Evolutionary conservation across 2,329 filamentous ascomycete species (phyloP), one percentile per base, ranked within the genome.

Genomic region (Apiospora pterosperma): DNA sequence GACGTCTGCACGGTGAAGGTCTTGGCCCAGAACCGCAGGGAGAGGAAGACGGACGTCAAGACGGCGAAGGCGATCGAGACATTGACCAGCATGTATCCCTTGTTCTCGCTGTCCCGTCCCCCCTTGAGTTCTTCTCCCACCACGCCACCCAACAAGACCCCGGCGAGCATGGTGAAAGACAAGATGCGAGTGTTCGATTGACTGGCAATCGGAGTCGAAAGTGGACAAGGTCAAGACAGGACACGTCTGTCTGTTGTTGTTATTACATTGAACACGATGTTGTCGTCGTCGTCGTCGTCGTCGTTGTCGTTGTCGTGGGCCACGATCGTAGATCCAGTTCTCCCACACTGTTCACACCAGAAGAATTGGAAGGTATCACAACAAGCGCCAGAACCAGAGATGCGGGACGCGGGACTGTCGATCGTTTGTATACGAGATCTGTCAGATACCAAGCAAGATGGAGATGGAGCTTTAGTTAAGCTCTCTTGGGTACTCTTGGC

Each of bases 41-140:
- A 5, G 19, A 70, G 28, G 25, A 68, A 55, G 16, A 69, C 8
- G 6, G 67, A 67, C 1, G 69, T 69, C 21, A 69, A 58, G 23
- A 63, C 63, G 7, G 65, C 63, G 52, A 70, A 70, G 52, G 66
- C 61, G 61, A 70, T 68, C 38, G 71, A 70, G 36, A 73, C 70
- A 19, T 44, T 61, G 39, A 71, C 64, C 5, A 71, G 69, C 5
- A 62, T 61, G 63, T 48, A 36, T 11, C 65, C 63, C 21, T 36
- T 34, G 36, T 63, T 19, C 12, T 63, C 62, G 61, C n/a, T n/a
- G n/a, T n/a, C n/a, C n/a, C n/a, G n/a, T n/a, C n/a, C n/a, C n/a
- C 39, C n/a, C 39, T 34, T 8, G 48, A 34, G 7, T 12, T n/a
- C 28, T 8, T 28, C 48, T 19, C 34, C 34, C 28, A 25, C 48